phyloP scores from a whole-genome alignment of 1,139 yeast species.

The Blastobotrys proliferans region DNA sequence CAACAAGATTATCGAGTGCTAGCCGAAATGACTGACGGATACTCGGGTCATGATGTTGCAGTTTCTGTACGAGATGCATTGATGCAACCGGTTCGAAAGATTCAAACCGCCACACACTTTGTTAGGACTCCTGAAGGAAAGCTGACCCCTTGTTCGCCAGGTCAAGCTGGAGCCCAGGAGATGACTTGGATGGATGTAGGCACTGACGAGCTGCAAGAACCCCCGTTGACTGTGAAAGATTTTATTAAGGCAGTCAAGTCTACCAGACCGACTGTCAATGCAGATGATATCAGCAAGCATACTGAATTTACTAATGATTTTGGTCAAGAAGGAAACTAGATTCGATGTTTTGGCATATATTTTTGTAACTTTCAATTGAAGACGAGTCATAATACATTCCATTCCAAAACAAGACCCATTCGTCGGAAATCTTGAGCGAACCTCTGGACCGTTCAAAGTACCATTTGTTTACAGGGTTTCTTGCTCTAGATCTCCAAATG shows the following conservation, averaged over 20 bases:
- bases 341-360: constrained; percentile 41
- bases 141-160: constrained; percentile 94
- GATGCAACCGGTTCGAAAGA: constrained; percentile 96
- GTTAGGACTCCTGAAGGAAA: constrained; percentile 38
- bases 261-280: constrained; percentile 93
- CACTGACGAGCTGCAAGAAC: constrained; percentile 85
- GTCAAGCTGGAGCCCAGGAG: constrained; percentile 79
- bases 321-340: constrained; percentile 90
- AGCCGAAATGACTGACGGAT: constrained; percentile 95
- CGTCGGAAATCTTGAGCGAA: constrained; percentile 48
- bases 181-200: constrained; percentile 92
- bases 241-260: constrained; percentile 88
- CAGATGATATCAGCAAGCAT: constrained; percentile 74
- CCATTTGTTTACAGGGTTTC: constrained; percentile 95
- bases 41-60: constrained; percentile 96
- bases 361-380: constrained; percentile 35
- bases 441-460: constrained; percentile 90
- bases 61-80: constrained; percentile 96
- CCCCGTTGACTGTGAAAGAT: constrained; percentile 84
- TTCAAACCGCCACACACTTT: constrained; percentile 96
- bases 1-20: constrained; percentile 70
- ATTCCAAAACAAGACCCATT: constrained; percentile 69
- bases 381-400: constrained; percentile 42
- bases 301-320: constrained; percentile 87
- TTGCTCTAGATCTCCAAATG: constrained; percentile 82